phyloP scores from a whole-genome alignment of 352 stramenopile species.

The Blastocystis sp. region DNA sequence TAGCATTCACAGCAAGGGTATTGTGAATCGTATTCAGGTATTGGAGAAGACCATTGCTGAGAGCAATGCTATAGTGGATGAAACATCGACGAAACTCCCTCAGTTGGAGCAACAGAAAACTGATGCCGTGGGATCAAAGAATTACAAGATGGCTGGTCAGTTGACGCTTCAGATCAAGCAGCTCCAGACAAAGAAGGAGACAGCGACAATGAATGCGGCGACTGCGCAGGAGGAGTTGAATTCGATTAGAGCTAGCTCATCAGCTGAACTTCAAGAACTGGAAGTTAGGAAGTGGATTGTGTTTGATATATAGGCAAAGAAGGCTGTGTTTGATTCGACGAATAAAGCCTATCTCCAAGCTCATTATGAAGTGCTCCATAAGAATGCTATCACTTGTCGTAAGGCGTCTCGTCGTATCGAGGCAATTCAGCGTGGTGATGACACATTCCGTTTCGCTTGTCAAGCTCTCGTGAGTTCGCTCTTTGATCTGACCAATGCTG shows the following conservation, averaged over 20 bases:
- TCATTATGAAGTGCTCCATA: conserved; percentile 8
- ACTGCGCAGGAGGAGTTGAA: conserved; percentile 26
- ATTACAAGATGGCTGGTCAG: conserved; percentile 62
- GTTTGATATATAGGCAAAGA: neutral
- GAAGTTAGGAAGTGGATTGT: neutral
- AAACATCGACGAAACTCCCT: conserved; percentile 17
- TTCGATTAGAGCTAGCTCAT: neutral
- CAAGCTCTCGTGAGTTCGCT: conserved; percentile 30
- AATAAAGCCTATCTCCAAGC: neutral
- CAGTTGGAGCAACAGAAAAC: conserved; percentile 58
- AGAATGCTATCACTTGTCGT: conserved; percentile 5
- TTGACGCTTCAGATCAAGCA: conserved; percentile 65
- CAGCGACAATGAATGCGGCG: neutral
- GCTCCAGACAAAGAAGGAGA: conserved; percentile 37
- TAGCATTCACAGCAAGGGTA: conserved; percentile 39
- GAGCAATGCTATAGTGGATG: neutral
- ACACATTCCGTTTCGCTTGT: conserved; percentile 63
- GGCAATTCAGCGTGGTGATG: conserved; percentile 10
- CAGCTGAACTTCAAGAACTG: conserved; percentile 41
- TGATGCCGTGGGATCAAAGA: conserved; percentile 10
- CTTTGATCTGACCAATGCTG: conserved; percentile 42
- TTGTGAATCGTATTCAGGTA: conserved; percentile 34
- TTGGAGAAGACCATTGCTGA: conserved; percentile 25
- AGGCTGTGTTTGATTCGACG: neutral
- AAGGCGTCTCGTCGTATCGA: conserved; percentile 14